phyloP scores from a whole-genome alignment of 2,329 filamentous ascomycete genomes.

The Harringtonia lauricola region DNA sequence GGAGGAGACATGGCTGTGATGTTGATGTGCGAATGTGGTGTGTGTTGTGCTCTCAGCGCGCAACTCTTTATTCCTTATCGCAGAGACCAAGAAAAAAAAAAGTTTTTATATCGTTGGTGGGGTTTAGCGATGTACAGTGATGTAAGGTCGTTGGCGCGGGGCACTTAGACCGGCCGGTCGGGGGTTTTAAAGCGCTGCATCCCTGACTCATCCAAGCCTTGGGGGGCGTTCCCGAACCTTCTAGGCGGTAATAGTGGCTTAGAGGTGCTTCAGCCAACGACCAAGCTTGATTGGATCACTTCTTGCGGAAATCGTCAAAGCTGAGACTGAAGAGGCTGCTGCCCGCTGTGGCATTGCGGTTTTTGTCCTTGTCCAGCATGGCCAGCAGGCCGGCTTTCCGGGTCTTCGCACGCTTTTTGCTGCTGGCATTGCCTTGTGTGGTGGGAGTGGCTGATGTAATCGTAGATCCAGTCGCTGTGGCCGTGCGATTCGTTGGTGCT shows the following conservation, averaged over 20 bases:
- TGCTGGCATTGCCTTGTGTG: conserved; percentile 38
- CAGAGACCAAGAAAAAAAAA: conserved; percentile 1
- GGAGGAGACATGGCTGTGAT: conserved; percentile 19
- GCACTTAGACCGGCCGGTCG: background rate
- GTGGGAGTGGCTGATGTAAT: background rate
- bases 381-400: conserved; percentile 57
- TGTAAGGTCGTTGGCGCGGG: background rate
- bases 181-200: conserved; percentile 3
- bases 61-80: background rate
- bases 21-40: background rate
- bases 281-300: conserved; percentile 14
- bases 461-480: background rate
- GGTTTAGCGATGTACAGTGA: conserved; percentile 3
- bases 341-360: conserved; percentile 18
- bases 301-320: conserved; percentile 44
- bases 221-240: conserved; percentile 11
- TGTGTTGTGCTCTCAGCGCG: background rate
- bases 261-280: background rate
- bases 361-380: conserved; percentile 42
- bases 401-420: conserved; percentile 54
- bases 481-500: background rate
- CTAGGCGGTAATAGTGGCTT: conserved; percentile 3
- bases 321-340: conserved; percentile 30
- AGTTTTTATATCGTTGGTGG: conserved; percentile 6
- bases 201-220: conserved; percentile 3